Evolutionary conservation across 1,284 basidiomycete species (phyloP).

Genomic region (Cerioporus squamosus): DNA sequence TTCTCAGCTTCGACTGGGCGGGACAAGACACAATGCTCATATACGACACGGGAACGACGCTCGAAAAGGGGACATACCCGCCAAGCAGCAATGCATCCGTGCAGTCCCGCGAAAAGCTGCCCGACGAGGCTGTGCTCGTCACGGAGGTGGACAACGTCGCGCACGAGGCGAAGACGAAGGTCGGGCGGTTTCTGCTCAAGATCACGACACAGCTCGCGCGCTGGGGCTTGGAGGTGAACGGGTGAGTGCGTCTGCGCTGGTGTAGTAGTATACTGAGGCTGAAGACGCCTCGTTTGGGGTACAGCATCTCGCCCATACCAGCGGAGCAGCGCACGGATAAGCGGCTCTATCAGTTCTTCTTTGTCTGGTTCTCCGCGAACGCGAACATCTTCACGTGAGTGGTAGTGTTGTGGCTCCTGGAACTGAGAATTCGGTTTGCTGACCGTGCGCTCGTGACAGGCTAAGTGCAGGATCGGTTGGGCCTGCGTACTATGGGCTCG

Average conservation of each 20-base stretch:
- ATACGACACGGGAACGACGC: constrained; percentile 1
- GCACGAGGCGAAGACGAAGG: constrained; percentile 11
- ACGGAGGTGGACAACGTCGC: constrained; percentile 14
- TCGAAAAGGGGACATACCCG: constrained; percentile 5
- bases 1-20: too few species aligned
- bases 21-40: constrained; percentile 8
- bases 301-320: constrained; percentile 58
- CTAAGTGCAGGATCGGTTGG: constrained; percentile 62
- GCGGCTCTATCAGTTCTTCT: constrained; percentile 66
- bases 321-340: constrained; percentile 50
- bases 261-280: not conserved
- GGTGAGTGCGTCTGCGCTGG: constrained; percentile 23
- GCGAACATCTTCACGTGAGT: constrained; percentile 60
- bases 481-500: constrained; percentile 61
- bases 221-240: constrained; percentile 34
- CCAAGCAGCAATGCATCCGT: not conserved
- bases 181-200: constrained; percentile 11
- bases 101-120: constrained; percentile 5
- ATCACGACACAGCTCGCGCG: constrained; percentile 23
- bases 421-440: too few species aligned
- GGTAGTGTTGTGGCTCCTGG: not conserved
- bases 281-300: not conserved
- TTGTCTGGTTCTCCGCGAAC: constrained; percentile 68
- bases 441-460: constrained; percentile 28
- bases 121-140: constrained; percentile 7